Base-by-base conservation (phyloP, 306 rosid species). In the Arachis stenosperma region DNA sequence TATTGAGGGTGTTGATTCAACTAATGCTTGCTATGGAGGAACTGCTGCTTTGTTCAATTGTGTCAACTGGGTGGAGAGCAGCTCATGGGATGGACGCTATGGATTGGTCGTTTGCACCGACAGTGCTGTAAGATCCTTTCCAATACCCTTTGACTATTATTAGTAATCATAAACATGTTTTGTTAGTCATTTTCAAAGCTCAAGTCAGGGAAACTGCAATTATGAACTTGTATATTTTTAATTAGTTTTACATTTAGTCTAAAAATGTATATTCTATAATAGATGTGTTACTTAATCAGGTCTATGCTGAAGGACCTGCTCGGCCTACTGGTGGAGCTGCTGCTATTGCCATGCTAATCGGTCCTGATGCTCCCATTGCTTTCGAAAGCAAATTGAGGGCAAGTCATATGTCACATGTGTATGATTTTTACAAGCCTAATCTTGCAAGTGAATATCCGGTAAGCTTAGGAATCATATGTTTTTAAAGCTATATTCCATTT, bases 401-500 rank as follows among this genome's bases (percentile, higher is more conserved):
- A 61, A 89, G 90, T 67, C 84, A 92, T 57, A 92, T 92, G 96
- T 71, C 93, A 64, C 98, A 92, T 30, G 98, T 78, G 58, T 92
- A 90, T 71, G 98, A 92, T 72, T 92, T 92, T 75, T 92, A 92
- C 89, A 92, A 92, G 88, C 98, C 98, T 52, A 82, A 92, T 80
- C 92, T 92, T 66, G 98, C 98, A n/a, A 90, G 96, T 71, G 97
- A 92, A 89, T 92, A 92, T 84, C 97, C 97, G 63, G 97, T 89
- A 92, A 73, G 68, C 40, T 51, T 41, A 6, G 36, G 30, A 58
- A 51, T 60, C 44, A 56, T 40, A 47, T 73, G 37, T 29, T 65
- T 67, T 56, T 48, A 56, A 46, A 56, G 47, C 40, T 29, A 13
- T 46, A 52, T 40, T 79, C 73, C 74, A 55, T 17, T 3, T 71